Evolutionary conservation across 305 asterid species (phyloP).

Genomic region (Rubia balearica): DNA sequence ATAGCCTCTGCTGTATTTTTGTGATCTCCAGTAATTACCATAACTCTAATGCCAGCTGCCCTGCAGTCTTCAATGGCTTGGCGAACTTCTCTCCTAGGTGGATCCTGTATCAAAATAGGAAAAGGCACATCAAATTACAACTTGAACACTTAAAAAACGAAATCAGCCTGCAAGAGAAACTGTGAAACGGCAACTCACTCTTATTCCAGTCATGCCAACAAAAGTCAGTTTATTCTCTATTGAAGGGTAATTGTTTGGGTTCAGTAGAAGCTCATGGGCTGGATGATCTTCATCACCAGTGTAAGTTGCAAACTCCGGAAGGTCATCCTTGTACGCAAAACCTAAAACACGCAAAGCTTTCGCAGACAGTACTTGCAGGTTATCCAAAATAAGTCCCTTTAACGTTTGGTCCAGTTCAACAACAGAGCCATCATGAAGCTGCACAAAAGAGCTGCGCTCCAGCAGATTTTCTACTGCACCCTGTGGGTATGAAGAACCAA

Average conservation of each 20-base stretch:
- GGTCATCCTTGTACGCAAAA: conserved; percentile 72
- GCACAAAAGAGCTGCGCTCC: conserved; percentile 76
- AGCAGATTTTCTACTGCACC: conserved; percentile 85
- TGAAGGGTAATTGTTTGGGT: conserved; percentile 78
- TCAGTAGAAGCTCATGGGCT: conserved; percentile 66
- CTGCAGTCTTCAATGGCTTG: conserved; percentile 86
- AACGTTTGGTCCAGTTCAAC: conserved; percentile 46
- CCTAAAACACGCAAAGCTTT: conserved; percentile 81
- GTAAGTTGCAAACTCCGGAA: conserved; percentile 63
- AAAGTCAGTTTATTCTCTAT: conserved; percentile 80
- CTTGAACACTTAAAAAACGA: background rate
- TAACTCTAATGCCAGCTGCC: conserved; percentile 83
- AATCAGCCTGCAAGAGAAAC: background rate
- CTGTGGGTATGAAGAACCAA: conserved; percentile 29
- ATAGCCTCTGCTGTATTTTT: conserved; percentile 89
- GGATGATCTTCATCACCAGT: conserved; percentile 96
- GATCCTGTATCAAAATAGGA: conserved; percentile 45
- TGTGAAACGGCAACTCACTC: conserved; percentile 48
- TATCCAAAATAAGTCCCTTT: conserved; percentile 43
- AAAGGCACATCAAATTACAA: conserved; percentile 9
- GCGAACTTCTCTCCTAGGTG: conserved; percentile 90
- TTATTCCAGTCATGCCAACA: conserved; percentile 85
- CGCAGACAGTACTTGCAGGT: conserved; percentile 65
- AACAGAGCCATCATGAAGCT: conserved; percentile 71
- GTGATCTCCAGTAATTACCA: conserved; percentile 91